Evolutionary conservation across 805 yeast species (phyloP), one percentile per base, ranked within the genome.

Genomic region (Suhomyces xylopsoci): DNA sequence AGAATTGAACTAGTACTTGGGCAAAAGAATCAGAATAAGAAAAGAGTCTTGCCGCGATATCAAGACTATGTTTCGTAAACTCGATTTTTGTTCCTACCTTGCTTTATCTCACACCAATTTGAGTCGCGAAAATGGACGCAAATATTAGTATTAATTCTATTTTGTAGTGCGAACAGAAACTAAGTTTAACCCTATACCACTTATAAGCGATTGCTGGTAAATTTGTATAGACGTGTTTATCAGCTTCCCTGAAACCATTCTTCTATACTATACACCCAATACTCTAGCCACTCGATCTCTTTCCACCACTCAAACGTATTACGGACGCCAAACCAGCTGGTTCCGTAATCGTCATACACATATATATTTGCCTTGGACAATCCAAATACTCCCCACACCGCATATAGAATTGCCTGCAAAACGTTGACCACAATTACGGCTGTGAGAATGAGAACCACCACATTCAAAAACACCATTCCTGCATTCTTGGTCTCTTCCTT

Each of bases 251-350:
- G 41, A 22, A 42, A 14, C 34, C 46, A 48, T n/a, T 48, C 55
- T 7, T 30, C 40, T 12, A 46, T 12, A 3, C 45, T 53, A 51
- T 66, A 68, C 9, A 68, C 54, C 25, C 61, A 47, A 51, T 63
- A 64, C 52, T 70, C 74, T 12, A 70, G 32, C 68, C 69, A 66
- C 47, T 59, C 66, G 1, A 69, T 58, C 47, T 67, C 67, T 51
- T 60, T 63, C 74, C 74, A 69, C 71, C 71, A 67, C 8, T 45
- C 61, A 40, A 67, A 53, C 7, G 58, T 43, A 1, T 55, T 43
- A 5, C 47, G 49, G 25, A 20, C 51, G 40, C 43, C 42, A 22
- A 48, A 51, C 55, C 58, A 54, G 10, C 49, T 30, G 15, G 30
- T 48, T 12, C 51, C 52, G 44, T 59, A 57, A 34, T 58, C 54